Conservation (phyloP, 768 basidiomycete species). For the Ephemerocybe angulata region DNA sequence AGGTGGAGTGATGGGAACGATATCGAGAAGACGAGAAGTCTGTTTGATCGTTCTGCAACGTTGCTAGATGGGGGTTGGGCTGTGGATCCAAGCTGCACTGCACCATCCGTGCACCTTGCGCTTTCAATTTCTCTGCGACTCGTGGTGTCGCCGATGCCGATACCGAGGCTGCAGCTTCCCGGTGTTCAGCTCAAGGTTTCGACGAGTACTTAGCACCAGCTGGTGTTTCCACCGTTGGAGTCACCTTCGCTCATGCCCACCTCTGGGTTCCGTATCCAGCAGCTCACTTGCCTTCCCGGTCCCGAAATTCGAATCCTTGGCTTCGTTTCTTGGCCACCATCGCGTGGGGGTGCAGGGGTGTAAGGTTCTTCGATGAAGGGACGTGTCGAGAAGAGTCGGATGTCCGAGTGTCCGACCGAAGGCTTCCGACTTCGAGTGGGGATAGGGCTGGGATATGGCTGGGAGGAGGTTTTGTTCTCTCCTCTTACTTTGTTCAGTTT, state of each 20-base stretch:
- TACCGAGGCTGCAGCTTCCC: too few relatives aligned
- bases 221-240: too few relatives aligned
- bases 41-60: background rate
- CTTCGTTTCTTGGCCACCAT: background rate
- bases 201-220: too few relatives aligned
- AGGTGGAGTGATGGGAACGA: background rate
- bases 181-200: too few relatives aligned
- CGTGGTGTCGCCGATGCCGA: too few relatives aligned
- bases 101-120: too few relatives aligned
- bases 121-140: too few relatives aligned
- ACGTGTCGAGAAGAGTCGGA: background rate
- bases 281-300: background rate
- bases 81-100: too few relatives aligned
- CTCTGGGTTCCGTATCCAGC: background rate
- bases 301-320: background rate
- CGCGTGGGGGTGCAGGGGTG: background rate
- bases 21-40: background rate
- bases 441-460: background rate
- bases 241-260: background rate
- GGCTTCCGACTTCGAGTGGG: background rate
- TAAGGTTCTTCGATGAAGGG: constrained; percentile 1
- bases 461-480: too few relatives aligned
- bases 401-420: background rate
- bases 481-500: too few relatives aligned
- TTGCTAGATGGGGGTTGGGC: background rate